Evolutionary conservation across 805 yeast species (phyloP).

Genomic region (Saccharomyces jurei): DNA sequence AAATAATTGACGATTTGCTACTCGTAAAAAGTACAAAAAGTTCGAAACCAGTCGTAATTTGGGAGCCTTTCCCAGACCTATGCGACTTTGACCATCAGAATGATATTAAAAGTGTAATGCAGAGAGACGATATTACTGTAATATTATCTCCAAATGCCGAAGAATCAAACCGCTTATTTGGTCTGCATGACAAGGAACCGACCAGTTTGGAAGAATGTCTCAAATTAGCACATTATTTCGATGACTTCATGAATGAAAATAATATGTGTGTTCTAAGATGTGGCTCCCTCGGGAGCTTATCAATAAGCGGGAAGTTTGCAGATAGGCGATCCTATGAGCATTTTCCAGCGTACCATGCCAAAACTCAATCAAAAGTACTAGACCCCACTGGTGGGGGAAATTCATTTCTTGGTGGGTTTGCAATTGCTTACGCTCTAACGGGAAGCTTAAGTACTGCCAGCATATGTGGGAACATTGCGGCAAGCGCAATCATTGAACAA

Average conservation of each 20-base stretch:
- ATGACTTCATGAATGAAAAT: slow-evolving; percentile 33
- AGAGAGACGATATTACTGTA: slow-evolving; percentile 10
- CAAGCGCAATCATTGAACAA: slow-evolving; percentile 76
- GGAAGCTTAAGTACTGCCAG: slow-evolving; percentile 46
- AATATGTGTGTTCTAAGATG: slow-evolving; percentile 52
- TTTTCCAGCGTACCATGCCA: slow-evolving; percentile 70
- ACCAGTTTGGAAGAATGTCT: slow-evolving; percentile 34
- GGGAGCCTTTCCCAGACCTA: slow-evolving; percentile 83
- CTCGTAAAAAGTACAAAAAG: neutral
- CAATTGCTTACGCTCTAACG: slow-evolving; percentile 49
- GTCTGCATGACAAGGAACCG: slow-evolving; percentile 36
- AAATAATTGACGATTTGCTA: slow-evolving; percentile 35
- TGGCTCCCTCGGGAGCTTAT: slow-evolving; percentile 63
- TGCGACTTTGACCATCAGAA: slow-evolving; percentile 48
- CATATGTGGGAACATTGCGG: slow-evolving; percentile 64
- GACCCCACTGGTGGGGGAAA: slow-evolving; percentile 98
- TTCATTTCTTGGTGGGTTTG: slow-evolving; percentile 75
- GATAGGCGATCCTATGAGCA: slow-evolving; percentile 23
- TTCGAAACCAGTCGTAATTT: slow-evolving; percentile 36
- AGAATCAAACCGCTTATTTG: slow-evolving; percentile 66
- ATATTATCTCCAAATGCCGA: slow-evolving; percentile 72
- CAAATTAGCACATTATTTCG: slow-evolving; percentile 35
- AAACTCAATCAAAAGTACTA: slow-evolving; percentile 39
- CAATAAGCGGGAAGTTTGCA: slow-evolving; percentile 25
- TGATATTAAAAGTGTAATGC: slow-evolving; percentile 12